Percentiles rank a stretch among this genome's conserved stretches.
Conservation (phyloP, 2,329 filamentous ascomycete species). For the Nigrospora oryzae region DNA sequence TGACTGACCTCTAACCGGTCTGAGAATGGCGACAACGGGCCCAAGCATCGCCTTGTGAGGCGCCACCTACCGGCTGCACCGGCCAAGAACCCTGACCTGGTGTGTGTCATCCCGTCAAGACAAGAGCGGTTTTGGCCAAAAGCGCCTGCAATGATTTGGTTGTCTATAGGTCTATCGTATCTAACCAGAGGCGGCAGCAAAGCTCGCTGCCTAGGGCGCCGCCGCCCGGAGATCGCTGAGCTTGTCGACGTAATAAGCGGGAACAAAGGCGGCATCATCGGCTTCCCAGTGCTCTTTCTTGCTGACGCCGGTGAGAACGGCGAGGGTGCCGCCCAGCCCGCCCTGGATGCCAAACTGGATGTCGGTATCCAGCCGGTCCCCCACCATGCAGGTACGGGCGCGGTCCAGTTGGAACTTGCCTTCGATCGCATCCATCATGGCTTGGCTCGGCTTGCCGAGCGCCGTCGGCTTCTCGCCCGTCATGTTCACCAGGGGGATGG, state of each 20-base stretch:
- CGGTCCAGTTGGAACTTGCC: conserved; percentile 89
- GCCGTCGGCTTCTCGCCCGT: conserved; percentile 61
- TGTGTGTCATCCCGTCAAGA: too few species aligned
- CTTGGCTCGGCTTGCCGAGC: conserved; percentile 90
- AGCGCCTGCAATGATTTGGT: too few species aligned
- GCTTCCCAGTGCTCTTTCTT: conserved; percentile 77
- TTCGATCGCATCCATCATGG: conserved; percentile 99
- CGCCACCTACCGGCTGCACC: too few species aligned
- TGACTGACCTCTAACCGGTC: too few species aligned
- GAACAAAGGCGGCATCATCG: conserved; percentile 59
- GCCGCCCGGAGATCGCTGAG: conserved; percentile 62
- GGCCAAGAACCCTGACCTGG: too few species aligned
- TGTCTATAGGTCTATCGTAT: too few species aligned
- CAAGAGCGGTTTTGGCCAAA: too few species aligned
- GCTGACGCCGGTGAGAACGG: conserved; percentile 82
- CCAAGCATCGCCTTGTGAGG: too few species aligned
- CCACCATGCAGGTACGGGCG: conserved; percentile 85
- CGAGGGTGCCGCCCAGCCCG: conserved; percentile 80
- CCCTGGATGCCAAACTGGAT: conserved; percentile 93
- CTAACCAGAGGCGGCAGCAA: too few species aligned
- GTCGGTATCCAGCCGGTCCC: conserved; percentile 88
- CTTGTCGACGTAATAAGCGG: conserved; percentile 76
- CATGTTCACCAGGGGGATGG: conserved; percentile 70
- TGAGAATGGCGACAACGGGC: too few species aligned
- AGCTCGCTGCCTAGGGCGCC: background rate